Percentiles rank a stretch among this genome's conserved stretches.
phyloP scores from a whole-genome alignment of 495 filamentous ascomycete genomes.

The Alectoria sarmentosa region DNA sequence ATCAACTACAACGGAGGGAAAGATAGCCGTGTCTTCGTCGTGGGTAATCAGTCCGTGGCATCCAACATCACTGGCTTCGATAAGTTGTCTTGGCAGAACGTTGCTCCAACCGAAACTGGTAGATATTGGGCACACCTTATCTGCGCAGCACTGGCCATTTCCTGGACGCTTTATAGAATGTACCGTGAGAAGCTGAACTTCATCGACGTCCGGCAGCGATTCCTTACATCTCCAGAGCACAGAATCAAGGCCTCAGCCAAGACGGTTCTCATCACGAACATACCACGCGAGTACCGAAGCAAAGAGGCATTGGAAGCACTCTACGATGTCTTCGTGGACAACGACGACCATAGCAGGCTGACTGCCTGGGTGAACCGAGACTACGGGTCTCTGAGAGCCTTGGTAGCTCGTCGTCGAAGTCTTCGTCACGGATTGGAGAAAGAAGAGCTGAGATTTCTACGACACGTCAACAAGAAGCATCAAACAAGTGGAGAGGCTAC shows the following conservation, averaged over 20 bases:
- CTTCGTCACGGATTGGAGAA: conserved; percentile 27
- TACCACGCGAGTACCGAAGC: conserved; percentile 26
- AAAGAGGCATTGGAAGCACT: conserved; percentile 27
- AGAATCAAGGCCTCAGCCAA: conserved; percentile 27
- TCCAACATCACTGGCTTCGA: conserved; percentile 25
- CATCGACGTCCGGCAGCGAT: conserved; percentile 27
- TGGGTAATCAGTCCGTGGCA: neutral
- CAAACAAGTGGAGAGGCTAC: conserved; percentile 15
- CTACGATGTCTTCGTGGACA: conserved; percentile 28
- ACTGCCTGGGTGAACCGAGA: conserved; percentile 27
- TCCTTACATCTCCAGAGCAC: conserved; percentile 27
- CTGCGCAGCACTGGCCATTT: conserved; percentile 23
- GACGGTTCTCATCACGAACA: conserved; percentile 27
- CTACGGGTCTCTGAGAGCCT: conserved; percentile 21
- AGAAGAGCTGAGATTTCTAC: conserved; percentile 23
- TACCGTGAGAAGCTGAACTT: conserved; percentile 27
- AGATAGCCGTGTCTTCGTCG: conserved; percentile 12
- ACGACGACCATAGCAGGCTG: conserved; percentile 26
- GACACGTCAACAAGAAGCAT: conserved; percentile 21
- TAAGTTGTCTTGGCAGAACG: conserved; percentile 27
- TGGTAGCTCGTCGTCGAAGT: conserved; percentile 24
- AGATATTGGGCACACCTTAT: conserved; percentile 27
- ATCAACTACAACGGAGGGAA: conserved; percentile 27
- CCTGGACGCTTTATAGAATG: conserved; percentile 24
- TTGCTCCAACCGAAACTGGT: conserved; percentile 22